These are phyloP conservation scores for Fusarium napiforme DNA, from an alignment of 2,329 filamentous ascomycete species.

Conservation along the genomic window DNA sequence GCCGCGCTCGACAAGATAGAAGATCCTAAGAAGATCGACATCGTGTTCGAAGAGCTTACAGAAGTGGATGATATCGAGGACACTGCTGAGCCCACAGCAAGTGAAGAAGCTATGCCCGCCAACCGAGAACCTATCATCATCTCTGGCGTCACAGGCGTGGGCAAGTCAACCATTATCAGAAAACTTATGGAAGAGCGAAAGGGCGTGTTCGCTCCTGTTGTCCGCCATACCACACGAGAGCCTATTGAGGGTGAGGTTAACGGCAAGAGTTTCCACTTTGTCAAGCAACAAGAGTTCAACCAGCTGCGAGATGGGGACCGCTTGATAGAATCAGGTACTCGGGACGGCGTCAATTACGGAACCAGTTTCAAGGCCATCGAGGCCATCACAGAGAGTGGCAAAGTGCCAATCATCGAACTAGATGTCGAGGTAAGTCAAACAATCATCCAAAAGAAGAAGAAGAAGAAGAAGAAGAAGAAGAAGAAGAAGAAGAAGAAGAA, in stretches of 20 bases:
- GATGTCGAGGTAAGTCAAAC: constrained; percentile 60
- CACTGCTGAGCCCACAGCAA: constrained; percentile 49
- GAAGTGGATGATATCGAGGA: constrained; percentile 52
- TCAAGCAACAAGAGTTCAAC: constrained; percentile 65
- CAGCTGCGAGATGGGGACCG: constrained; percentile 69
- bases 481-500: background rate
- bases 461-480: background rate
- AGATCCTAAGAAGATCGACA: constrained; percentile 76
- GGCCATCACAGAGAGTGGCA: constrained; percentile 62
- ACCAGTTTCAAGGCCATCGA: constrained; percentile 66
- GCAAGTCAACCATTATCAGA: constrained; percentile 71
- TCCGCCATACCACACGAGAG: constrained; percentile 65
- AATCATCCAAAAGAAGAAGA: too few species aligned
- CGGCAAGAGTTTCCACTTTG: constrained; percentile 65
- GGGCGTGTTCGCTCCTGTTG: constrained; percentile 70
- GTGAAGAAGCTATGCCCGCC: constrained; percentile 55
- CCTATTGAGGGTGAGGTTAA: constrained; percentile 62
- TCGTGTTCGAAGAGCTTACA: constrained; percentile 64
- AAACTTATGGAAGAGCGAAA: constrained; percentile 72
- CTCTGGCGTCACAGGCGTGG: constrained; percentile 70
- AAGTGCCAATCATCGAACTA: constrained; percentile 69
- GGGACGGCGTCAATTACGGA: constrained; percentile 63
- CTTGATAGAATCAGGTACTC: constrained; percentile 66
- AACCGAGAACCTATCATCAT: constrained; percentile 71
- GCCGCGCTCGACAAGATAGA: constrained; percentile 88